Percentiles rank a stretch among this genome's conserved stretches.
These are phyloP conservation scores for Coniochaeta sp. DNA, from an alignment of 2,329 filamentous ascomycete species.

Conservation along the genomic window DNA sequence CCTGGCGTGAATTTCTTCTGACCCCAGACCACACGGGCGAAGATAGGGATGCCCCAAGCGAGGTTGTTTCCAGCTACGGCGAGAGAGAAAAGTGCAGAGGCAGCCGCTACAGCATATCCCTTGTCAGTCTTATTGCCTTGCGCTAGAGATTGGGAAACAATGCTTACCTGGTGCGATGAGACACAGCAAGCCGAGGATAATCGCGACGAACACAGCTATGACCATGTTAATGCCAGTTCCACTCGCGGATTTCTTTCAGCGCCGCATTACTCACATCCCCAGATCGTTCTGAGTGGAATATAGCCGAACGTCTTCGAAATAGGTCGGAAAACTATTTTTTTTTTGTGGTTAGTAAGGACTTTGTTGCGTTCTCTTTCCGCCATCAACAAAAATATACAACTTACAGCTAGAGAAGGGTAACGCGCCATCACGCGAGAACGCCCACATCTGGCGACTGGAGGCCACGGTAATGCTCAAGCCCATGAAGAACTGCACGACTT, in stretches of 20 bases:
- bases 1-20: slow-evolving; percentile 48
- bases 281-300: slow-evolving; percentile 49
- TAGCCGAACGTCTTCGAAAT: slow-evolving; percentile 47
- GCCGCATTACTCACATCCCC: slow-evolving; percentile 26
- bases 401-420: slow-evolving; percentile 45
- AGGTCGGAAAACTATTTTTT: slow-evolving; percentile 35
- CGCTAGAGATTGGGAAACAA: not conserved
- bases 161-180: slow-evolving; percentile 42
- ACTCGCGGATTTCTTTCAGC: not conserved
- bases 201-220: slow-evolving; percentile 23
- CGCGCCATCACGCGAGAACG: slow-evolving; percentile 54
- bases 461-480: slow-evolving; percentile 50
- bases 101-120: slow-evolving; percentile 23
- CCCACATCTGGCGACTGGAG: slow-evolving; percentile 53
- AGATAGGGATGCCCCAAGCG: slow-evolving; percentile 51
- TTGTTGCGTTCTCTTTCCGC: not conserved
- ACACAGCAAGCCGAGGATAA: slow-evolving; percentile 48
- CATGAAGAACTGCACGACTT: slow-evolving; percentile 53
- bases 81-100: slow-evolving; percentile 51
- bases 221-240: not conserved
- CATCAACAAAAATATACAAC: not conserved
- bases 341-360: not conserved
- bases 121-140: not conserved
- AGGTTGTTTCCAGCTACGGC: slow-evolving; percentile 53
- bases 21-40: slow-evolving; percentile 51